Conservation (phyloP, 257 asterid species). For the Eucommia ulmoides region DNA sequence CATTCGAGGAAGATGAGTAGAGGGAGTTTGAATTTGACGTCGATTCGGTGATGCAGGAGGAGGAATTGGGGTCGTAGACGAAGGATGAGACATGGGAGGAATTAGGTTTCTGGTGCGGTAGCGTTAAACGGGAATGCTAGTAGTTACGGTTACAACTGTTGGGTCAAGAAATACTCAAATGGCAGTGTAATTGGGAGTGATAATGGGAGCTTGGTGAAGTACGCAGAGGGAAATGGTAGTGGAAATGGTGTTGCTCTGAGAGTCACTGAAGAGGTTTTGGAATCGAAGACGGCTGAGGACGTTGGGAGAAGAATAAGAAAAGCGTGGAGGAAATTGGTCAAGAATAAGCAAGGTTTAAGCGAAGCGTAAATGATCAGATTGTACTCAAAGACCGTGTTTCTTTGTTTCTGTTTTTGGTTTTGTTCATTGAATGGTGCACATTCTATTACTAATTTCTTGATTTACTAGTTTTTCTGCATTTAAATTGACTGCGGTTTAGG, state of each 20-base stretch:
- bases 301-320: constrained; percentile 30
- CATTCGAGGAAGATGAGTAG: too few species aligned
- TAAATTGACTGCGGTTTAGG: background rate
- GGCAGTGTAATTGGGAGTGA: constrained; percentile 19
- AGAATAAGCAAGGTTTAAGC: constrained; percentile 87
- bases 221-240: constrained; percentile 44
- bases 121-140: constrained; percentile 24
- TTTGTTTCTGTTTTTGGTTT: background rate
- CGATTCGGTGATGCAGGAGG: too few species aligned
- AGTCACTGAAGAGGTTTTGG: constrained; percentile 10
- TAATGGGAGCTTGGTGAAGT: constrained; percentile 31
- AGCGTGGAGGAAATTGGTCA: constrained; percentile 77
- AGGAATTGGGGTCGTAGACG: too few species aligned
- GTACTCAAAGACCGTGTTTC: too few species aligned
- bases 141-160: background rate
- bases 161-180: constrained; percentile 5
- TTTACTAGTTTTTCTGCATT: background rate
- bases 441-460: background rate
- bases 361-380: constrained; percentile 21
- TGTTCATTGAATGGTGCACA: background rate
- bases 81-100: too few species aligned
- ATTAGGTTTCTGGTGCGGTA: too few species aligned
- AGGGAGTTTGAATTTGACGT: too few species aligned
- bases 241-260: constrained; percentile 19
- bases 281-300: constrained; percentile 24